Percentiles rank a stretch among this genome's conserved stretches.
phyloP scores from a whole-genome alignment of 352 stramenopile species.

The Phytophthora melonis region DNA sequence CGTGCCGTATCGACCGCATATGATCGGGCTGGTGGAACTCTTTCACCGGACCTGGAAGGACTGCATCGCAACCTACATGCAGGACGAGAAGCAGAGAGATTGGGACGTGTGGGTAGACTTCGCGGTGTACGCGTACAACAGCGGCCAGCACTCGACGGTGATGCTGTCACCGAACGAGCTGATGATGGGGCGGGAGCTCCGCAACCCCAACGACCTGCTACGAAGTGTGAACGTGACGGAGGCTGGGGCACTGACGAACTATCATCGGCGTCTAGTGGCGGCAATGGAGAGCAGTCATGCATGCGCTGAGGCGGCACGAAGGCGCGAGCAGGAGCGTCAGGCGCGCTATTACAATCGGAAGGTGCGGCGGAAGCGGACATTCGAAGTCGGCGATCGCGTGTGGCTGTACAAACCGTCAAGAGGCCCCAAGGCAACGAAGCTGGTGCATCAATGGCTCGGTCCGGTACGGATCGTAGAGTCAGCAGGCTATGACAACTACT shows the following conservation, averaged over 20 bases:
- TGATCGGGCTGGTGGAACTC: not conserved
- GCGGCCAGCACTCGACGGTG: too few relatives aligned
- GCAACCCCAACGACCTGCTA: conserved; percentile 2
- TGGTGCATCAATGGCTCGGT: too few relatives aligned
- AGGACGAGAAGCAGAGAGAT: too few relatives aligned
- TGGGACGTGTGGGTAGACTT: not conserved
- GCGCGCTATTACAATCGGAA: not conserved
- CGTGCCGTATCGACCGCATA: not conserved
- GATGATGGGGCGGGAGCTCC: too few relatives aligned
- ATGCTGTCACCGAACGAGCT: too few relatives aligned
- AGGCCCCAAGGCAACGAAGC: conserved; percentile 1
- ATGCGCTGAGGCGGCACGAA: too few relatives aligned
- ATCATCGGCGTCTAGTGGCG: not conserved
- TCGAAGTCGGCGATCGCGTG: not conserved
- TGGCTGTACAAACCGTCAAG: not conserved
- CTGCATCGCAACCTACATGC: not conserved
- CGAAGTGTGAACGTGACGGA: not conserved
- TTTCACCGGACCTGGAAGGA: not conserved
- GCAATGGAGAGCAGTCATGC: not conserved
- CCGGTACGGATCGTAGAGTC: too few relatives aligned
- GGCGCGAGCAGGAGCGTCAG: not conserved
- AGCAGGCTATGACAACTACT: too few relatives aligned
- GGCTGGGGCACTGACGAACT: not conserved
- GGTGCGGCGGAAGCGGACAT: too few relatives aligned
- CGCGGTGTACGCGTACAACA: too few relatives aligned